Percentiles rank a stretch among this genome's conserved stretches.
Conservation (phyloP, 257 asterid genomes). For the Solanum pimpinellifolium region DNA sequence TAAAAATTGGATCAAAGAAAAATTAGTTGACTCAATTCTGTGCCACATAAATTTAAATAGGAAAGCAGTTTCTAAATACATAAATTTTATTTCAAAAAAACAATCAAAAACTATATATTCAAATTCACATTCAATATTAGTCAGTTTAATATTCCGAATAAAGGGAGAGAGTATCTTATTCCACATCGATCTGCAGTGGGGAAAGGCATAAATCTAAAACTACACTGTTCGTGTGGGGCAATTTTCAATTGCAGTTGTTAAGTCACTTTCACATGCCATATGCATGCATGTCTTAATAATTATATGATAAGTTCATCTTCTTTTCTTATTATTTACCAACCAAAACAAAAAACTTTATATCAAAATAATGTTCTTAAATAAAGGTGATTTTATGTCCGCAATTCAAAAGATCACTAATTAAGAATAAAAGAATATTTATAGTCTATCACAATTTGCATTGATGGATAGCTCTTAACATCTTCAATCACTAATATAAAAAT, state of each 20-base stretch:
- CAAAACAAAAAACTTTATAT: background rate
- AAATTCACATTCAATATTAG: no score
- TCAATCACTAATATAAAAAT: background rate
- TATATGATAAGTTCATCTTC: background rate
- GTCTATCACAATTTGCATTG: background rate
- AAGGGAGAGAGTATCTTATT: background rate
- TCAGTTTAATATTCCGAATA: background rate
- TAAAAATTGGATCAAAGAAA: no score
- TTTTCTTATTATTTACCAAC: background rate
- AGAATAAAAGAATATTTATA: background rate
- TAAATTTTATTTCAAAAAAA: no score
- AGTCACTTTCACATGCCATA: background rate
- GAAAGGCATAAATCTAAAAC: background rate
- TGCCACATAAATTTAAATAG: background rate
- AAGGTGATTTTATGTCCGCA: background rate
- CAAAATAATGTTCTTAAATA: background rate
- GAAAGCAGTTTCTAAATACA: fast-evolving
- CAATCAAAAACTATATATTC: no score
- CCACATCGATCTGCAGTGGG: background rate
- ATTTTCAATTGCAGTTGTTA: background rate
- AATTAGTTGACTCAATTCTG: no score
- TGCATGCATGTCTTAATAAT: background rate
- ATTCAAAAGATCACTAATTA: background rate
- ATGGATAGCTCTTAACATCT: background rate
- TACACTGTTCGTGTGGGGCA: background rate